phyloP scores from a whole-genome alignment of 495 filamentous ascomycete genomes.

The Melanomma pulvis-pyrius region DNA sequence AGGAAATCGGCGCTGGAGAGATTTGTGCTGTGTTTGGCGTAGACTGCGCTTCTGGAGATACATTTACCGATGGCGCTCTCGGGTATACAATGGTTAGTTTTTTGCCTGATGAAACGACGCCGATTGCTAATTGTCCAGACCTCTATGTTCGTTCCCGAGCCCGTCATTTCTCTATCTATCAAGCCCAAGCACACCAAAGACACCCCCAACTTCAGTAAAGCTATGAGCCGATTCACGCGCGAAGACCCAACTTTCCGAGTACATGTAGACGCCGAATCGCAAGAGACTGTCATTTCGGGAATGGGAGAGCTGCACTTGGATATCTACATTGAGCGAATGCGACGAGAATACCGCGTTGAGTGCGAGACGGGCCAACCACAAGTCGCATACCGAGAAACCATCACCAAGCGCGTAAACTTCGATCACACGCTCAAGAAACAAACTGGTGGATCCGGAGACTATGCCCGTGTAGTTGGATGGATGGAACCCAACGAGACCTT shows the following conservation, averaged over 20 bases:
- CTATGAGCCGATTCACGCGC: constrained; percentile 97
- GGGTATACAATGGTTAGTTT: constrained; percentile 78
- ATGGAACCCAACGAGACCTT: constrained; percentile 81
- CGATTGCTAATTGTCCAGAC: constrained; percentile 48
- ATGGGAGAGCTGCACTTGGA: constrained; percentile 98
- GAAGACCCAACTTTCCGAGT: constrained; percentile 99
- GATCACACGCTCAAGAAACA: constrained; percentile 97
- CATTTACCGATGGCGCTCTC: constrained; percentile 93
- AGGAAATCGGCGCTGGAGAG: constrained; percentile 90
- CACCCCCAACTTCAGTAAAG: constrained; percentile 92
- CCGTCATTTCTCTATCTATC: constrained; percentile 96
- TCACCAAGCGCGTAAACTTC: constrained; percentile 74
- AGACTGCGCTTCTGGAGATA: constrained; percentile 97
- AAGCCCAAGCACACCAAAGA: constrained; percentile 95
- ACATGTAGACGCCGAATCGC: constrained; percentile 82
- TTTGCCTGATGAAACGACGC: background rate
- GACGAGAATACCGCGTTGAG: constrained; percentile 94
- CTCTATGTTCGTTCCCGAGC: constrained; percentile 98
- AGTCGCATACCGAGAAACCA: constrained; percentile 96
- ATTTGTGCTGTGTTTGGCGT: constrained; percentile 99
- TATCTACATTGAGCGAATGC: constrained; percentile 98
- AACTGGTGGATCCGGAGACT: constrained; percentile 95
- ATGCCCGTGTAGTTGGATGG: constrained; percentile 87
- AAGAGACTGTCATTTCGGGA: constrained; percentile 96
- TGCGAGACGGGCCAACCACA: constrained; percentile 95